Evolutionary conservation across 2,329 filamentous ascomycete genomes (phyloP).

Genomic region (Aspergillus chevalieri): DNA sequence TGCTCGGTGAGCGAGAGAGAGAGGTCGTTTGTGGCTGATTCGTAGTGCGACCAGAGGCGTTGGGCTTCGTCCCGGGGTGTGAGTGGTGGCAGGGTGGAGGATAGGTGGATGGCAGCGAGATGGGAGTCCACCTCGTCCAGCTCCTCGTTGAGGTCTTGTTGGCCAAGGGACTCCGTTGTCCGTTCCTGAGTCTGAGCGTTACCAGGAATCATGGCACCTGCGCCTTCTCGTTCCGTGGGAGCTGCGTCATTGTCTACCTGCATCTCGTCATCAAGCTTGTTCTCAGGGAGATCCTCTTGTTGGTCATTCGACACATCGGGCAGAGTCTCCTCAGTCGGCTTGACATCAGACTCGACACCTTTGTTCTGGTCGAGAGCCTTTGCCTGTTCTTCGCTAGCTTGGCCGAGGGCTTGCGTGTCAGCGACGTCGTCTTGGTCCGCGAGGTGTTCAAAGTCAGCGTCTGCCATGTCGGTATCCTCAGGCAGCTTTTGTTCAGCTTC

Average conservation of each 20-base stretch:
- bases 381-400: constrained; percentile 79
- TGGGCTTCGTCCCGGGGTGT: constrained; percentile 56
- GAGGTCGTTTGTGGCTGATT: constrained; percentile 74
- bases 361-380: constrained; percentile 81
- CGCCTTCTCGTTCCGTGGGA: constrained; percentile 35
- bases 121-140: constrained; percentile 46
- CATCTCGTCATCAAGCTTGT: constrained; percentile 46
- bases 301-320: constrained; percentile 45
- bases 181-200: constrained; percentile 30
- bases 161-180: constrained; percentile 22
- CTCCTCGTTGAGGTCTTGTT: constrained; percentile 41
- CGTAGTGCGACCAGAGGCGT: constrained; percentile 77
- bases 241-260: constrained; percentile 29
- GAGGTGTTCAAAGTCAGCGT: constrained; percentile 89
- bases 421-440: constrained; percentile 72
- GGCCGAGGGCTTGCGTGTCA: constrained; percentile 88
- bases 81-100: constrained; percentile 40
- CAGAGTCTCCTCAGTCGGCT: constrained; percentile 51
- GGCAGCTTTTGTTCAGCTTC: constrained; percentile 44
- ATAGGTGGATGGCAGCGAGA: constrained; percentile 68
- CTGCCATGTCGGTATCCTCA: constrained; percentile 63
- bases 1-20: constrained; percentile 89
- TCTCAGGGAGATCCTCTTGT: constrained; percentile 29
- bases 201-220: constrained; percentile 51
- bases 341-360: constrained; percentile 66